Percentiles rank a stretch among this genome's conserved stretches.
These are phyloP conservation scores for Nymphaea thermarum DNA, from an alignment of 164 flowering plant genomes.

Conservation along the genomic window DNA sequence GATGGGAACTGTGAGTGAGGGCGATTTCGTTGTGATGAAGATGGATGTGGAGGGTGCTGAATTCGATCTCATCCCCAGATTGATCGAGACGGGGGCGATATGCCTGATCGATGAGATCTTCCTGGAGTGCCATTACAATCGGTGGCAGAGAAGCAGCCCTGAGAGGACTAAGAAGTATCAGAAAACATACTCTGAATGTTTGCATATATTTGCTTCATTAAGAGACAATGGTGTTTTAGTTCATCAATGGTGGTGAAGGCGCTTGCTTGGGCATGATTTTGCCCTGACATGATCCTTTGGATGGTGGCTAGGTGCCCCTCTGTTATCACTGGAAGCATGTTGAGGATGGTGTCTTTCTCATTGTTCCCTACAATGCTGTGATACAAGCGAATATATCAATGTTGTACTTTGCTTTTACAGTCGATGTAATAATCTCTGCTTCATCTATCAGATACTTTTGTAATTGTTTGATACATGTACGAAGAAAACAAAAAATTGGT, in stretches of 20 bases:
- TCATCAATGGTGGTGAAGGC: conserved; percentile 89
- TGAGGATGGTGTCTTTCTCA: too few species aligned
- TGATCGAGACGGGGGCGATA: conserved; percentile 84
- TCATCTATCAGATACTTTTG: too few species aligned
- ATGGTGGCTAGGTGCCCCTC: too few species aligned
- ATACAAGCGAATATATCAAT: too few species aligned
- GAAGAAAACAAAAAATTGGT: too few species aligned
- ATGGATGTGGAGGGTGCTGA: conserved; percentile 99
- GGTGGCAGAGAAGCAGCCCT: conserved; percentile 97
- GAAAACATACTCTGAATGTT: conserved; percentile 78
- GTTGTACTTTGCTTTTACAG: too few species aligned
- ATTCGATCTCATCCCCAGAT: conserved; percentile 79
- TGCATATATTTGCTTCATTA: conserved; percentile 71
- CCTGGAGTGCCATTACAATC: conserved; percentile 92
- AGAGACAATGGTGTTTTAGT: conserved; percentile 82
- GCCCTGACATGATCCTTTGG: too few species aligned
- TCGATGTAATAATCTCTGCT: too few species aligned
- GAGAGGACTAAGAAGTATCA: conserved; percentile 68
- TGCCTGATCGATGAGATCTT: conserved; percentile 94
- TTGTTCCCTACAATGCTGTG: too few species aligned
- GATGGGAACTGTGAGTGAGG: conserved; percentile 64
- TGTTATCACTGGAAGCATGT: too few species aligned
- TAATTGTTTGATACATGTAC: too few species aligned
- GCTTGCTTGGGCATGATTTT: too few species aligned
- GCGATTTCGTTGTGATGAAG: conserved; percentile 93